Conservation (phyloP, 2,329 filamentous ascomycete genomes). For the Tolypocladium paradoxum region DNA sequence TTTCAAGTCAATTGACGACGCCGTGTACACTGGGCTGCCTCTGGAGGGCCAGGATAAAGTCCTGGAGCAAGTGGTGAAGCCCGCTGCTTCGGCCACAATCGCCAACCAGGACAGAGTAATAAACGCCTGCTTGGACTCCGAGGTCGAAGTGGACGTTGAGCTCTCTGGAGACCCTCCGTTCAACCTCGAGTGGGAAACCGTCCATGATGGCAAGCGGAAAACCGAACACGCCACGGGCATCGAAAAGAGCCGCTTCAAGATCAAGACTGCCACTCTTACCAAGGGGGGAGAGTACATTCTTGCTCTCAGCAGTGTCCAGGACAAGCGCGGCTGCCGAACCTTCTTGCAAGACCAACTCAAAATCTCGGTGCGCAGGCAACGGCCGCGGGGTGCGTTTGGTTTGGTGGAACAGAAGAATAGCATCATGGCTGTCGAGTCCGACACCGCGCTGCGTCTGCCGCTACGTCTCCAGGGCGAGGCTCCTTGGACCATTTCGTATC, state of each 20-base stretch:
- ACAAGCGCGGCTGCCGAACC: conserved; percentile 77
- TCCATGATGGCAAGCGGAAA: conserved; percentile 77
- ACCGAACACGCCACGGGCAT: conserved; percentile 57
- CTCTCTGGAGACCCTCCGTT: conserved; percentile 80
- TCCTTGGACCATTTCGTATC: conserved; percentile 74
- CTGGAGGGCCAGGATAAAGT: conserved; percentile 51
- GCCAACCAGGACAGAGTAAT: conserved; percentile 41
- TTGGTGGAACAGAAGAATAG: conserved; percentile 69
- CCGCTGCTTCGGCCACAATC: conserved; percentile 72
- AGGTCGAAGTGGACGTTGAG: conserved; percentile 61
- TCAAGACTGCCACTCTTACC: conserved; percentile 62
- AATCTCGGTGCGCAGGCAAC: conserved; percentile 78
- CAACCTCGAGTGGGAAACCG: conserved; percentile 81
- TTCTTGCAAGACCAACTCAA: conserved; percentile 76
- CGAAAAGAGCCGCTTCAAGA: conserved; percentile 50
- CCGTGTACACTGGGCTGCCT: conserved; percentile 60
- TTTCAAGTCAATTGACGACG: conserved; percentile 72
- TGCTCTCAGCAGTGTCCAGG: conserved; percentile 74
- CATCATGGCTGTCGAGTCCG: conserved; percentile 62
- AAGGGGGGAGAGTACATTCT: conserved; percentile 87
- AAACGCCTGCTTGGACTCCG: conserved; percentile 73
- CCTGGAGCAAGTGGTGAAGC: conserved; percentile 85
- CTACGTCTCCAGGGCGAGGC: conserved; percentile 75
- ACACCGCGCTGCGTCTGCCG: conserved; percentile 62
- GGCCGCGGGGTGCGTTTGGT: conserved; percentile 78